These are phyloP conservation scores for Apiotrichum mycotoxinovorans DNA, from an alignment of 1,284 basidiomycete genomes.

Conservation along the genomic window DNA sequence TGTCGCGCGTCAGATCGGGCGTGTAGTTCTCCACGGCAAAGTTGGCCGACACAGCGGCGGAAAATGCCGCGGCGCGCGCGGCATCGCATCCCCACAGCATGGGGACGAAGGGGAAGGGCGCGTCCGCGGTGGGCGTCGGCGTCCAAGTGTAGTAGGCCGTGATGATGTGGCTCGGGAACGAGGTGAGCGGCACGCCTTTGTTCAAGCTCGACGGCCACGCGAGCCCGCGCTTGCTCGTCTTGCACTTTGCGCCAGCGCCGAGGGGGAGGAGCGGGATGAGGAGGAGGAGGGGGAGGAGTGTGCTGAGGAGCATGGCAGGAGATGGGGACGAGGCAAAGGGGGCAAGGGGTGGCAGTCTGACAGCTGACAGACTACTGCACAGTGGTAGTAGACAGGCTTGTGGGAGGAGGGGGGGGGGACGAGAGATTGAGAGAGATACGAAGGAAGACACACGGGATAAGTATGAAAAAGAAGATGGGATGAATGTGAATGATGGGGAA, in stretches of 20 bases:
- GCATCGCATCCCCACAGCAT: slow-evolving; percentile 38
- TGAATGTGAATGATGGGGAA: too few relatives aligned
- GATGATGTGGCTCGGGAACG: slow-evolving; percentile 8
- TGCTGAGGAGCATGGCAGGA: not conserved
- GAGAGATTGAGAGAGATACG: too few relatives aligned
- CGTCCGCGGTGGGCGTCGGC: slow-evolving; percentile 16
- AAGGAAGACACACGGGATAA: too few relatives aligned
- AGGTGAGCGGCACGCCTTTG: not conserved
- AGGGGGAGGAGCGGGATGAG: not conserved
- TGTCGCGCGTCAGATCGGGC: slow-evolving; percentile 14
- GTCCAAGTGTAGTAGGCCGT: slow-evolving; percentile 36
- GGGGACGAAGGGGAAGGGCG: slow-evolving; percentile 30
- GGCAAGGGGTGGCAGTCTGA: too few relatives aligned
- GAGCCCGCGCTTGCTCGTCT: not conserved
- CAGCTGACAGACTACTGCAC: too few relatives aligned
- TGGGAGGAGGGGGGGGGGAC: too few relatives aligned
- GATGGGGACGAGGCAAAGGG: too few relatives aligned
- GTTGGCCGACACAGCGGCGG: slow-evolving; percentile 13
- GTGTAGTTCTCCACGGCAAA: slow-evolving; percentile 17
- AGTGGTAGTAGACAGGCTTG: too few relatives aligned
- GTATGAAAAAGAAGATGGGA: too few relatives aligned
- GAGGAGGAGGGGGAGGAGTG: not conserved
- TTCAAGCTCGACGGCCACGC: not conserved
- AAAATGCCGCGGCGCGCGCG: slow-evolving; percentile 22
- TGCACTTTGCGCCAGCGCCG: not conserved